Conservation (phyloP, 2,329 filamentous ascomycete species). For the Pezicula neosporulosa region DNA sequence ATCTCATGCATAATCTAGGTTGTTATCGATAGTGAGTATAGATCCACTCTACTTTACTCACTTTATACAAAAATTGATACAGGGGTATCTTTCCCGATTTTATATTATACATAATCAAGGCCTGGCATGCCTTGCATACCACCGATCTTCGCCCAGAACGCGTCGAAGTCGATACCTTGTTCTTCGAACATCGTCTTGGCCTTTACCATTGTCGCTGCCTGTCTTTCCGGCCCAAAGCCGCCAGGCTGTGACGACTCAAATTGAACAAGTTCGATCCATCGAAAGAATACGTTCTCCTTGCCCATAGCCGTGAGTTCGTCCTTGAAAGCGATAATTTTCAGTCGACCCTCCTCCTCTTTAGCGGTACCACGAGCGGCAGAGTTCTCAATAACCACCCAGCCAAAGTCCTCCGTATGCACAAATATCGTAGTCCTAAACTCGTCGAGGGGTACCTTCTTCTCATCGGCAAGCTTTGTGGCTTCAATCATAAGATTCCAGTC, state of each 20-base stretch:
- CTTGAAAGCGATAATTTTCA: slow-evolving; percentile 78
- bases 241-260: slow-evolving; percentile 77
- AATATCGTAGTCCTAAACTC: slow-evolving; percentile 70
- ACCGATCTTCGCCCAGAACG: slow-evolving; percentile 70
- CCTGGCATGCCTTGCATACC: slow-evolving; percentile 55
- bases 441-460: slow-evolving; percentile 55
- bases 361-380: slow-evolving; percentile 42
- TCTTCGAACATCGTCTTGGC: slow-evolving; percentile 72
- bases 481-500: slow-evolving; percentile 80
- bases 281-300: slow-evolving; percentile 86
- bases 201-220: slow-evolving; percentile 68
- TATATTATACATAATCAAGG: slow-evolving; percentile 31
- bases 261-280: slow-evolving; percentile 90
- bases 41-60: no score
- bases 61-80: not conserved
- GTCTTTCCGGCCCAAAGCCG: slow-evolving; percentile 72
- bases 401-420: slow-evolving; percentile 62
- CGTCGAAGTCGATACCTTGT: slow-evolving; percentile 78
- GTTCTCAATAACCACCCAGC: slow-evolving; percentile 69
- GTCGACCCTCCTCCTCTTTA: slow-evolving; percentile 60
- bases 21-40: no score
- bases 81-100: not conserved
- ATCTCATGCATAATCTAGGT: no score
- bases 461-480: slow-evolving; percentile 67
- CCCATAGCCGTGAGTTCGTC: slow-evolving; percentile 71